A percentile compares a stretch with the other conserved stretches of the same genome.
Conservation (phyloP, 495 filamentous ascomycete genomes). For the Trichoderma virens region DNA sequence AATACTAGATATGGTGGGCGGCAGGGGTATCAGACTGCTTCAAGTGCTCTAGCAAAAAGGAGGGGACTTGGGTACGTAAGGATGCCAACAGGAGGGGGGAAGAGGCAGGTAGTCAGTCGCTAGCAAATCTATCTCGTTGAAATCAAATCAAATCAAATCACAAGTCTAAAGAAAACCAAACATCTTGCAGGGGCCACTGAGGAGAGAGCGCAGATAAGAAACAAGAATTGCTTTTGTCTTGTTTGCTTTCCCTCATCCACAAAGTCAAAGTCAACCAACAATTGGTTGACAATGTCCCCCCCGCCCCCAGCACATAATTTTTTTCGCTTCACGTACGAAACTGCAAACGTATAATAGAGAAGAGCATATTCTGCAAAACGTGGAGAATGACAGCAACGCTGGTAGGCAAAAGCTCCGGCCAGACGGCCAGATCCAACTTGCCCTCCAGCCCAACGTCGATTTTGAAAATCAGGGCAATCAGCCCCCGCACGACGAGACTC, state of each 20-base stretch:
- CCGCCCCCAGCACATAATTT: no score
- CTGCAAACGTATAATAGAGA: slow-evolving; percentile 52
- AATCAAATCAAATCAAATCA: neutral
- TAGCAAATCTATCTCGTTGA: neutral
- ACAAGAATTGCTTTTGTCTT: no score
- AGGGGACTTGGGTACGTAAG: no score
- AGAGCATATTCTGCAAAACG: slow-evolving; percentile 60
- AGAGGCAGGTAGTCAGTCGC: neutral
- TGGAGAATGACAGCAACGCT: slow-evolving; percentile 54
- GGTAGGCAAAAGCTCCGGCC: slow-evolving; percentile 55
- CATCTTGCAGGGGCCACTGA: no score
- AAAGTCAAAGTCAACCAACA: neutral
- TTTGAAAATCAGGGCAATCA: slow-evolving; percentile 45
- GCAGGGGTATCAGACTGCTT: no score
- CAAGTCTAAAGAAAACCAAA: no score
- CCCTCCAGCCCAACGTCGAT: slow-evolving; percentile 53
- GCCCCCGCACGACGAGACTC: slow-evolving; percentile 46
- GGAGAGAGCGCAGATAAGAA: no score
- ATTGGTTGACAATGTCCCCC: no score
- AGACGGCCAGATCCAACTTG: slow-evolving; percentile 49
- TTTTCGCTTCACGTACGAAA: slow-evolving; percentile 35
- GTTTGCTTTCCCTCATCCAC: neutral
- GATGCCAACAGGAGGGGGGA: neutral
- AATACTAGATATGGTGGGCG: neutral
- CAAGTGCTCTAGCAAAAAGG: no score